Evolutionary conservation across 2,329 filamentous ascomycete genomes (phyloP), one percentile per base, ranked within the genome.

Genomic region (Penicillium hordei): DNA sequence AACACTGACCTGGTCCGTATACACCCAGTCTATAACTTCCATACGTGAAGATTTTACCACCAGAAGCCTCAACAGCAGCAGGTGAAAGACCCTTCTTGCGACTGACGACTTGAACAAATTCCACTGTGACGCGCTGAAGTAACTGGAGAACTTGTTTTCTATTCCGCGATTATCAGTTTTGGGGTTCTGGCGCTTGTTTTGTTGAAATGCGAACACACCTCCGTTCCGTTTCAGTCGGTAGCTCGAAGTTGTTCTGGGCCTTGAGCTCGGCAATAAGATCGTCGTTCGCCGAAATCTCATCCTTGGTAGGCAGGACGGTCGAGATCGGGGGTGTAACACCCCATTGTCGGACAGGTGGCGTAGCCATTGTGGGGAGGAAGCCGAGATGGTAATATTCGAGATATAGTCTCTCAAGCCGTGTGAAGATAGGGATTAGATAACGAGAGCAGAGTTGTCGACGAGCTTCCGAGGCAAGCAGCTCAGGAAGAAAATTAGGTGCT

Each of bases 21-120:
- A 97, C 94, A 59, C 94, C 94, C 13, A 99, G 82, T 39, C 93
- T 89, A 75, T 93, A 99, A 76, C 94, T 97, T 63, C 94, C 94
- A 75, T 94, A 99, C 1, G 93, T 95, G 74, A 96, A 96, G 65
- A 99, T 87, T 78, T 93, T 94, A 63, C 93, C 94, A 52, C 93
- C 90, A 6, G 93, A 90, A 70, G 89, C 88, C 65, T 93, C 90
- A 45, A 94, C 84, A 45, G 94, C 84, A 33, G 87, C 86, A 43
- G 90, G 85, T 45, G 92, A 89, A 50, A 93, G 82, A 50, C 83
- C 87, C 73, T 89, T 92, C 69, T 85, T 83, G 64, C 83, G 82
- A 64, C 91, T 90, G 10, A 96, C 92, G 62, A 86, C 83, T 73
- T 88, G 88, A 56, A 99, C 90, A 68, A 99, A 96, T 66, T 93